Evolutionary conservation across 371 early-diverging fungal species (phyloP).

Genomic region (Rhizopus stolonifer): DNA sequence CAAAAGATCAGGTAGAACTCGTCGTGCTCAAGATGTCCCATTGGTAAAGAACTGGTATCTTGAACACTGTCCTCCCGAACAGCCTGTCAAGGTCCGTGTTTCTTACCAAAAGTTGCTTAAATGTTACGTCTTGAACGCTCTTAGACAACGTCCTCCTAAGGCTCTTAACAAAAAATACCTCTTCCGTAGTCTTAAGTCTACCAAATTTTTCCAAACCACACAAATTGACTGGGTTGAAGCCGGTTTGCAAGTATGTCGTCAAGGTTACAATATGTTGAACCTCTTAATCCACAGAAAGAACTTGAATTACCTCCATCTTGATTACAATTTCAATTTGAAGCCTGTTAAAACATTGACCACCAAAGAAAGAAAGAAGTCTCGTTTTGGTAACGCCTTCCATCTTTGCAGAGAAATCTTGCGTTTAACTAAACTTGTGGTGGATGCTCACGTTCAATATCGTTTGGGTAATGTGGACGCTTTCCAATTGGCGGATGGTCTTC

Average conservation of each 20-base stretch:
- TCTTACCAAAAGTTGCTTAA: conserved; percentile 96
- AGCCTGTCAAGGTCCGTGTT: conserved; percentile 97
- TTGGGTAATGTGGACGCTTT: conserved; percentile 95
- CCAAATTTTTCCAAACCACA: conserved; percentile 98
- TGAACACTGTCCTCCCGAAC: conserved; percentile 91
- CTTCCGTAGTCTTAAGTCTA: conserved; percentile 91
- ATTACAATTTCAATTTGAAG: conserved; percentile 98
- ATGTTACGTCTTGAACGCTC: conserved; percentile 87
- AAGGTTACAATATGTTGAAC: conserved; percentile 98
- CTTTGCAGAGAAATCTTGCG: conserved; percentile 95
- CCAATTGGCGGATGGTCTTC: conserved; percentile 96
- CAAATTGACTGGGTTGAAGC: conserved; percentile 99
- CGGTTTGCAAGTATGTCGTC: conserved; percentile 96
- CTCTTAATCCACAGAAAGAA: conserved; percentile 97
- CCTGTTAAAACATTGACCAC: conserved; percentile 98
- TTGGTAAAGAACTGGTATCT: conserved; percentile 97
- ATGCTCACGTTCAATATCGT: conserved; percentile 96
- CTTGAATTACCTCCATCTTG: conserved; percentile 95
- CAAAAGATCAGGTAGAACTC: conserved; percentile 88
- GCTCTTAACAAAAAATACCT: conserved; percentile 90
- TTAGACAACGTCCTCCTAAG: conserved; percentile 86
- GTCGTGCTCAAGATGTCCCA: conserved; percentile 94
- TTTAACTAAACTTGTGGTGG: conserved; percentile 96
- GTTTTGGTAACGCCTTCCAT: conserved; percentile 99
- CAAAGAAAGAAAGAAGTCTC: conserved; percentile 99